Conservation (phyloP, 495 filamentous ascomycete genomes). For the Glonium stellatum region DNA sequence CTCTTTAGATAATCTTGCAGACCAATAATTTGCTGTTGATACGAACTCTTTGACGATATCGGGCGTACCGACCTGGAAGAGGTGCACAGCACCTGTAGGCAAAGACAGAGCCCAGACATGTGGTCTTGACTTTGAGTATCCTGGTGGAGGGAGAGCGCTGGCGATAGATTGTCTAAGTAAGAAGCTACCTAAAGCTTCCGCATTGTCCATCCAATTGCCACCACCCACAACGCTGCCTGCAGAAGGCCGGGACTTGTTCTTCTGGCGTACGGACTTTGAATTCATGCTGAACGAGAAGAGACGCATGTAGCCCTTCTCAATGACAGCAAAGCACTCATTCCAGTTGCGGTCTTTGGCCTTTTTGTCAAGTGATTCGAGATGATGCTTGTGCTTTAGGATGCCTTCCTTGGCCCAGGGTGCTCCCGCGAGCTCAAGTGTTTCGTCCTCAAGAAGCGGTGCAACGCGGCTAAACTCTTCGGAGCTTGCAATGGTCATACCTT, state of each 20-base stretch:
- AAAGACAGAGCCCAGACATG: slow-evolving; percentile 95
- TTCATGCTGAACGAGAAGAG: slow-evolving; percentile 83
- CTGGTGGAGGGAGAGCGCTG: slow-evolving; percentile 78
- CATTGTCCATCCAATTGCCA: slow-evolving; percentile 95
- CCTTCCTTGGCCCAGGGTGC: slow-evolving; percentile 98
- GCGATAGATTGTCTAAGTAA: slow-evolving; percentile 88
- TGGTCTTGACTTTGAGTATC: slow-evolving; percentile 83
- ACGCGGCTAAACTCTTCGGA: slow-evolving; percentile 41
- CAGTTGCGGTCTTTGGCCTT: slow-evolving; percentile 87
- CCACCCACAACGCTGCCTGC: slow-evolving; percentile 74
- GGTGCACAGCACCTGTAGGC: slow-evolving; percentile 86
- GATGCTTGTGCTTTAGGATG: slow-evolving; percentile 91
- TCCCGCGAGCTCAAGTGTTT: slow-evolving; percentile 79
- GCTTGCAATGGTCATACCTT: slow-evolving; percentile 48
- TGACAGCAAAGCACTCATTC: slow-evolving; percentile 95
- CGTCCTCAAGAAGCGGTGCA: slow-evolving; percentile 79
- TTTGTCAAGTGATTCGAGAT: slow-evolving; percentile 82
- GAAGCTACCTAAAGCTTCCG: slow-evolving; percentile 79
- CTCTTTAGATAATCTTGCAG: slow-evolving; percentile 84
- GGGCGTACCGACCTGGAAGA: slow-evolving; percentile 93
- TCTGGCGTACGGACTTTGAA: slow-evolving; percentile 62
- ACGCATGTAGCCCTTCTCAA: slow-evolving; percentile 92
- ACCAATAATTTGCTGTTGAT: slow-evolving; percentile 95
- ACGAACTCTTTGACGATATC: slow-evolving; percentile 96
- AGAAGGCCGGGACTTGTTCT: slow-evolving; percentile 47